These are phyloP conservation scores for Chaetomium tenue DNA, from an alignment of 495 filamentous ascomycete genomes.

Conservation along the genomic window DNA sequence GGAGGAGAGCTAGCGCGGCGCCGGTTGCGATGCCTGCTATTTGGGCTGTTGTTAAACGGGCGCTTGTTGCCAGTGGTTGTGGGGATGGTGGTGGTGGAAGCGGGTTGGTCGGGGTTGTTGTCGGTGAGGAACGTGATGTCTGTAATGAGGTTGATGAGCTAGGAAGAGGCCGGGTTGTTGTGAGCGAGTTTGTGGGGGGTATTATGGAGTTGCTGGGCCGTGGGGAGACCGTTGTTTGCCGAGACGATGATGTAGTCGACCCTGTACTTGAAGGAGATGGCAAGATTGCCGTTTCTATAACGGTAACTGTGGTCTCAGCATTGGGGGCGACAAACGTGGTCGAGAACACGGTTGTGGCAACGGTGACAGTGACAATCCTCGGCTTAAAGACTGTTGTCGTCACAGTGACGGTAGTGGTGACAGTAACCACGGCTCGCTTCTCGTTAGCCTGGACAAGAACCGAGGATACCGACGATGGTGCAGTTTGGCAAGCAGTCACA, in stretches of 20 bases:
- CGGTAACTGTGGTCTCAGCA: slow-evolving; percentile 28
- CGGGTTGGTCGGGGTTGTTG: not conserved
- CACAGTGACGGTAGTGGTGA: slow-evolving; percentile 24
- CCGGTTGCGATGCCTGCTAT: slow-evolving; percentile 30
- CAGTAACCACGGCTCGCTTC: slow-evolving; percentile 14
- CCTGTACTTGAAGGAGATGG: slow-evolving; percentile 15
- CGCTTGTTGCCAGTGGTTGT: not conserved
- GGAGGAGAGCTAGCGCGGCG: slow-evolving; percentile 24
- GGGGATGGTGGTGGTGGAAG: not conserved
- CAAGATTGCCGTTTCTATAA: slow-evolving; percentile 27
- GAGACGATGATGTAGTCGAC: not conserved
- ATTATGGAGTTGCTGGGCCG: not conserved
- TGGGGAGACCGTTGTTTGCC: not conserved
- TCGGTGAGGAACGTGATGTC: not conserved
- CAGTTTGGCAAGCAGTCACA: not conserved
- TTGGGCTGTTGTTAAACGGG: slow-evolving; percentile 23
- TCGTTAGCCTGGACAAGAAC: not conserved
- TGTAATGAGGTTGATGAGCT: not conserved
- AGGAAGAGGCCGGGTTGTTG: not conserved
- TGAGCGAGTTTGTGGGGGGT: not conserved
- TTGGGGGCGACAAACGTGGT: slow-evolving; percentile 28
- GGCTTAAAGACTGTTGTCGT: slow-evolving; percentile 21
- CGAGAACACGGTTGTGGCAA: slow-evolving; percentile 30
- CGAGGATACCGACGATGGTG: not conserved
- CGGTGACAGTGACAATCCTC: slow-evolving; percentile 17